Percentiles rank a stretch among this genome's conserved stretches.
These are phyloP conservation scores for Onygena corvina DNA, from an alignment of 2,329 filamentous ascomycete genomes.

Conservation along the genomic window DNA sequence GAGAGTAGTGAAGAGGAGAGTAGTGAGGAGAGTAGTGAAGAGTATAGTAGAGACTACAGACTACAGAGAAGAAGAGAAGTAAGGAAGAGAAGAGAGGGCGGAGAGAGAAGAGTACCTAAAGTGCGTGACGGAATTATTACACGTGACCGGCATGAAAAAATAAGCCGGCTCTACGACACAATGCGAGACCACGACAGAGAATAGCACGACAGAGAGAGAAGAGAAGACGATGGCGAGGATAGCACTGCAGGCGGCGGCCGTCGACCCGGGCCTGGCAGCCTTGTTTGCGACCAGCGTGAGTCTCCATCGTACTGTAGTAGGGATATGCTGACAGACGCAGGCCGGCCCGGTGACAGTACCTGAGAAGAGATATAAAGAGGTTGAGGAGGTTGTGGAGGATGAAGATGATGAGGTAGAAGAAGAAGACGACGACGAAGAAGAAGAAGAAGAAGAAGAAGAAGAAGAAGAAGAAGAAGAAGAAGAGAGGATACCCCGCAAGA, in stretches of 20 bases:
- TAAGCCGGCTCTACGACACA: too few species aligned
- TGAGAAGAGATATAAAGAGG: constrained; percentile 18
- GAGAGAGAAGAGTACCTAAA: too few species aligned
- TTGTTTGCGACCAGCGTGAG: constrained; percentile 63
- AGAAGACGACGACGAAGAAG: constrained; percentile 31
- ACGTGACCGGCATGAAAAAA: too few species aligned
- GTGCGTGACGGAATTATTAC: too few species aligned
- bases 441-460: constrained; percentile 38
- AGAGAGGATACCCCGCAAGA: constrained; percentile 39
- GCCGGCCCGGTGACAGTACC: constrained; percentile 33
- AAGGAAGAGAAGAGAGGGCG: too few species aligned
- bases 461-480: constrained; percentile 49
- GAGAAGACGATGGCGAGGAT: constrained; percentile 20
- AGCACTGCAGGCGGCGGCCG: constrained; percentile 36
- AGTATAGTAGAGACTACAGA: too few species aligned
- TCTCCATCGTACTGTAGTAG: constrained; percentile 15
- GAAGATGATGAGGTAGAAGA: constrained; percentile 22
- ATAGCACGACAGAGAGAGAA: too few species aligned
- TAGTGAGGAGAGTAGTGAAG: too few species aligned
- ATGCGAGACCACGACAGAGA: too few species aligned
- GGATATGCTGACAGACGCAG: constrained; percentile 17
- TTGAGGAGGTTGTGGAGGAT: constrained; percentile 24
- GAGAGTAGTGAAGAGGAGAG: too few species aligned
- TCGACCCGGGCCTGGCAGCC: constrained; percentile 58
- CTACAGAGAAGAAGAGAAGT: too few species aligned